A percentile compares a stretch with the other conserved stretches of the same genome.
Evolutionary conservation across 2,329 filamentous ascomycete genomes (phyloP).

Genomic region (Xylaria sp.): DNA sequence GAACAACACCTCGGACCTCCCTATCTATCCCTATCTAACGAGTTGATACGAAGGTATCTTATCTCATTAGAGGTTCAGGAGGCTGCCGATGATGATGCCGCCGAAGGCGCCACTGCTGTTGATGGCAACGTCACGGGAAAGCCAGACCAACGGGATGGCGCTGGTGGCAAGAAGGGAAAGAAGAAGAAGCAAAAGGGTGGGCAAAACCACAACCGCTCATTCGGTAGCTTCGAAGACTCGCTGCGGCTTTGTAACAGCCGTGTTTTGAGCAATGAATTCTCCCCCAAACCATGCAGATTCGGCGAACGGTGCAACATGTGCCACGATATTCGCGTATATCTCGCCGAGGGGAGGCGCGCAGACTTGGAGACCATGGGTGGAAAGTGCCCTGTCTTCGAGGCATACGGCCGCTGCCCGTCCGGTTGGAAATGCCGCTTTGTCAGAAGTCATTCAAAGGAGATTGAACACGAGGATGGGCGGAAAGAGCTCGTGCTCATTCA

Average conservation of each 20-base stretch:
- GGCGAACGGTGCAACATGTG: constrained; percentile 81
- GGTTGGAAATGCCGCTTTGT: constrained; percentile 97
- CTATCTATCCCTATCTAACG: background rate
- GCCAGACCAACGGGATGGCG: constrained; percentile 36
- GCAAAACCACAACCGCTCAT: constrained; percentile 84
- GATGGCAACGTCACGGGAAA: constrained; percentile 63
- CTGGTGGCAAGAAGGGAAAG: constrained; percentile 44
- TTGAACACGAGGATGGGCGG: constrained; percentile 76
- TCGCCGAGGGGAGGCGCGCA: constrained; percentile 79
- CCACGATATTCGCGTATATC: constrained; percentile 85
- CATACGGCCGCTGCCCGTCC: constrained; percentile 75
- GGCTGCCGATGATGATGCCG: constrained; percentile 61
- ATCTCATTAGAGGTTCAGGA: constrained; percentile 40
- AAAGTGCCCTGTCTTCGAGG: constrained; percentile 81
- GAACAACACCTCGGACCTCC: background rate
- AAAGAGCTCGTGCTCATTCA: constrained; percentile 79
- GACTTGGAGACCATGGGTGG: constrained; percentile 79
- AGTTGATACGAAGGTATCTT: constrained; percentile 37
- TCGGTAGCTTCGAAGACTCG: constrained; percentile 79
- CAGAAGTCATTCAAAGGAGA: constrained; percentile 82
- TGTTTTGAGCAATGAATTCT: constrained; percentile 77
- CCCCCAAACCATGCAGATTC: constrained; percentile 75
- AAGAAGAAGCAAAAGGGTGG: constrained; percentile 63
- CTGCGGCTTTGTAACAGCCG: constrained; percentile 79
- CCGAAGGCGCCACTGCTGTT: constrained; percentile 62